phyloP scores from a whole-genome alignment of 202 grass and related monocot genomes.

The Cymbopogon flexuosus region DNA sequence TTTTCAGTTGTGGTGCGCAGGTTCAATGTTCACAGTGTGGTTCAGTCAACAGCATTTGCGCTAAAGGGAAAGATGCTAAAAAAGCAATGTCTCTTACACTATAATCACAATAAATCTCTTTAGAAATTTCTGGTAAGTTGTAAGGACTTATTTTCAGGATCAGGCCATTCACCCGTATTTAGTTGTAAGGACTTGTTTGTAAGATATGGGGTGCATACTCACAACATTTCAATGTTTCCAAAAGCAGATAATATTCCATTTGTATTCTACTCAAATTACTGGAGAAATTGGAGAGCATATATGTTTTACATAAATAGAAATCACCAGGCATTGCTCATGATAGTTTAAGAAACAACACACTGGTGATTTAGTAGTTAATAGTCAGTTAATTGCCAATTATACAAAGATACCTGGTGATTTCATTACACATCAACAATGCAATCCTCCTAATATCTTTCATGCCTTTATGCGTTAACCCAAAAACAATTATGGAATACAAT shows the following conservation, averaged over 20 bases:
- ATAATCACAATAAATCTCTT: background rate
- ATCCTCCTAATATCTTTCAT: background rate
- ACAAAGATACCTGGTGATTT: conserved; percentile 7
- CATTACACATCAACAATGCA: background rate
- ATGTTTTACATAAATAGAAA: background rate
- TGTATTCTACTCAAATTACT: too few species aligned
- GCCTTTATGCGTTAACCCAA: background rate
- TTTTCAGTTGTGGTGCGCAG: background rate
- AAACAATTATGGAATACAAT: background rate
- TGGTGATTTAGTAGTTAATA: too few species aligned
- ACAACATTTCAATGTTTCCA: too few species aligned
- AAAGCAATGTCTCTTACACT: background rate
- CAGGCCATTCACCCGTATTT: too few species aligned
- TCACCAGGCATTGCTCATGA: background rate
- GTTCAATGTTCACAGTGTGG: background rate
- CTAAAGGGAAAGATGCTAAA: background rate
- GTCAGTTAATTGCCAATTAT: background rate
- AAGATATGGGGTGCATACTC: background rate
- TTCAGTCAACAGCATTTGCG: background rate
- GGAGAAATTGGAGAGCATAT: too few species aligned
- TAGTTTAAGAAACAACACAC: background rate
- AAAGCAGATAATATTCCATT: too few species aligned
- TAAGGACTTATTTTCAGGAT: too few species aligned
- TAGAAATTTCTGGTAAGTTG: background rate
- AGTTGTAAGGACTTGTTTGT: background rate